A percentile compares a stretch with the other conserved stretches of the same genome.
Evolutionary conservation across 2,329 filamentous ascomycete species (phyloP).

Genomic region (Cladophialophora psammophila): DNA sequence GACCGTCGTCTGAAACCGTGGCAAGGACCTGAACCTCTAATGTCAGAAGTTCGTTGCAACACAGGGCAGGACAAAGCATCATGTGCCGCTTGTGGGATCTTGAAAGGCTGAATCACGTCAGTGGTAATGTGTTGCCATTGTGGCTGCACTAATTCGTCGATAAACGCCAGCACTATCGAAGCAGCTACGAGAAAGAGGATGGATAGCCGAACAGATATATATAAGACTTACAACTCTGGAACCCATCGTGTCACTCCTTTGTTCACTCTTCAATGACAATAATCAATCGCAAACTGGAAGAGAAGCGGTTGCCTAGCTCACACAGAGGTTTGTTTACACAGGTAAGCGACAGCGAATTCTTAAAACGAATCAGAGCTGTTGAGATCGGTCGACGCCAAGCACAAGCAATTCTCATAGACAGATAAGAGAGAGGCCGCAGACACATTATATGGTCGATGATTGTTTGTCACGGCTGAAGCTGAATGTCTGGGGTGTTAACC

Average conservation of each 20-base stretch:
- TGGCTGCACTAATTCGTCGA: background rate
- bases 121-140: background rate
- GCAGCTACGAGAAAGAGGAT: background rate
- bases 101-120: constrained; percentile 1
- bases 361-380: background rate
- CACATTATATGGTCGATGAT: background rate
- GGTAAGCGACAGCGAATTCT: background rate
- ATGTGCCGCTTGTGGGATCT: constrained; percentile 4
- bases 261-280: background rate
- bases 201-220: background rate
- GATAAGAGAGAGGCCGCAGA: background rate
- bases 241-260: background rate
- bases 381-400: background rate
- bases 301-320: background rate
- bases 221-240: background rate
- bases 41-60: background rate
- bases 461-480: background rate
- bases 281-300: background rate
- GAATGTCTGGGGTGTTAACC: background rate
- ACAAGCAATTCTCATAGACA: background rate
- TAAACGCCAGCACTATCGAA: background rate
- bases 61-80: background rate
- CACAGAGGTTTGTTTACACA: background rate
- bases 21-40: background rate
- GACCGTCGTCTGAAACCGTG: background rate